Evolutionary conservation across 2,329 filamentous ascomycete species (phyloP), one percentile per base, ranked within the genome.

Genomic region (Ceratocystis diversiconidia): DNA sequence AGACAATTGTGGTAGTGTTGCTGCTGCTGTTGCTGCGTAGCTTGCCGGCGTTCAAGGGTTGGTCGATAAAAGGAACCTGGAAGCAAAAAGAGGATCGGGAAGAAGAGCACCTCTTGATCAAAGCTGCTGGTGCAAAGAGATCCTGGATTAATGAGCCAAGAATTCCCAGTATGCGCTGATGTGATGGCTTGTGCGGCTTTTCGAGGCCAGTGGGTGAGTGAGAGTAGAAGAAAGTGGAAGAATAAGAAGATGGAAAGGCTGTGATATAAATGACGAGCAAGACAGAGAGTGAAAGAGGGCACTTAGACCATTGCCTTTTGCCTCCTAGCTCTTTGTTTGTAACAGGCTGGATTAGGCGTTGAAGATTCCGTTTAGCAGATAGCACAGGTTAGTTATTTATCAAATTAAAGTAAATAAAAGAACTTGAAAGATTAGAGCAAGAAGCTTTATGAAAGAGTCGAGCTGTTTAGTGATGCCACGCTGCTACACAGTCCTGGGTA

Each of bases 71-170:
- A 62, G 61, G 61, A 62, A 48, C n/a, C 30, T 19, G 61, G 46
- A 25, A 41, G 15, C 28, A 52, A 43, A 52, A 63, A 52, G 30
- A 63, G 61, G 44, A 59, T 59, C 28, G 7, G 55, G 46, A 46
- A 41, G 46, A 50, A 63, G 44, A 63, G 61, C 25, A 44, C 46
- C 52, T 46, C 55, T 30, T 59, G 55, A 59, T 59, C 55, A 32
- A 30, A 59, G 55, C 55, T 59, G 55, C 48, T 62, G 61, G 19
- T 62, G 61, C 43, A 43, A 48, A 30, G 43, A 43, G 17, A 48
- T 43, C 43, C 22, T 32, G 43, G 61, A 62, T 62, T 50, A 32
- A 62, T 44, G 61, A 62, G 61, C 43, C 41, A 62, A 62, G 30
- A 50, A 48, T 32, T 30, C 25, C 55, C 55, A 36, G 55, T 30